phyloP scores from a whole-genome alignment of 2,329 filamentous ascomycete species.

The Pseudodiploospora longispora region DNA sequence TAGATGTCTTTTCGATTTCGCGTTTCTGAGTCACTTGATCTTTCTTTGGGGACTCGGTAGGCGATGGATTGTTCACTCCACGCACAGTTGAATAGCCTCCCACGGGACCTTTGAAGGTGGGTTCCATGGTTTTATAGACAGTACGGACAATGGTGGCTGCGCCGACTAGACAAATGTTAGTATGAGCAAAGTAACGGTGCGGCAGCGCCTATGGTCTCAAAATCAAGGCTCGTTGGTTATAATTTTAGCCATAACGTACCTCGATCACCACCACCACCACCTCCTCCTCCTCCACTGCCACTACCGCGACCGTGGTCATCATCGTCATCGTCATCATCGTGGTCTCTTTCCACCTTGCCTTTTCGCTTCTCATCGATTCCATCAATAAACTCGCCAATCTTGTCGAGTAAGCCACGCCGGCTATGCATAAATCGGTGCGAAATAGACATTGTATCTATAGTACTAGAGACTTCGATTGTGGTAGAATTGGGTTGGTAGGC shows the following conservation, averaged over 20 bases:
- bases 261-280: not conserved
- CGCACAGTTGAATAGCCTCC: constrained; percentile 33
- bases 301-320: not conserved
- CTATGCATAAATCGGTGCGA: constrained; percentile 21
- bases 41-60: constrained; percentile 10
- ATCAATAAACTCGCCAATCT: constrained; percentile 18
- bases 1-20: constrained; percentile 6
- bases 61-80: constrained; percentile 7
- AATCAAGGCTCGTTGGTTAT: too few species aligned
- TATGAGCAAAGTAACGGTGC: not conserved
- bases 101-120: constrained; percentile 34
- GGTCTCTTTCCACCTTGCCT: not conserved
- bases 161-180: not conserved
- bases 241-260: too few species aligned
- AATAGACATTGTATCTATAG: constrained; percentile 20
- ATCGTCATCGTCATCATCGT: not conserved
- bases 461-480: not conserved
- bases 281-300: not conserved
- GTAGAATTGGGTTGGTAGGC: not conserved
- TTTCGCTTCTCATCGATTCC: constrained; percentile 5
- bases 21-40: constrained; percentile 5
- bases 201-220: too few species aligned
- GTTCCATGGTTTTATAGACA: constrained; percentile 33
- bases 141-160: constrained; percentile 25
- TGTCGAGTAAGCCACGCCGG: constrained; percentile 18